Evolutionary conservation across 495 filamentous ascomycete species (phyloP).

Genomic region (Filosporella fistucella): DNA sequence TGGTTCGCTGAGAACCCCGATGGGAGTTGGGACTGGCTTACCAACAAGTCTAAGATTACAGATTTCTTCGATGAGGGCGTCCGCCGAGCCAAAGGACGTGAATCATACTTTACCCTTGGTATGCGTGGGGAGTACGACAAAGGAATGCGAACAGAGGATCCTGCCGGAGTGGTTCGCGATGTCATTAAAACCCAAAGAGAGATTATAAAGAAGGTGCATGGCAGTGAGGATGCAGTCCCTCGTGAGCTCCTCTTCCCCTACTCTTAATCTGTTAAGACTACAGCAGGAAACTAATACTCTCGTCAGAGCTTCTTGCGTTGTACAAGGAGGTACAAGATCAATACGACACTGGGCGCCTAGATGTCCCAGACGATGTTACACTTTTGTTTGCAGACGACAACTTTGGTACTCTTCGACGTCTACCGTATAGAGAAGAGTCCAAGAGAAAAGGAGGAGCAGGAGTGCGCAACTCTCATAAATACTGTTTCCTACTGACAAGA

Average conservation of each 20-base stretch:
- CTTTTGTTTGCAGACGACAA: slow-evolving; percentile 74
- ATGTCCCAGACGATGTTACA: slow-evolving; percentile 66
- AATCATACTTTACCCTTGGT: slow-evolving; percentile 60
- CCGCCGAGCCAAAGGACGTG: slow-evolving; percentile 55
- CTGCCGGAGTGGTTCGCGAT: slow-evolving; percentile 43
- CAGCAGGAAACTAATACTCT: slow-evolving; percentile 26
- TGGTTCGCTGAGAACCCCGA: slow-evolving; percentile 45
- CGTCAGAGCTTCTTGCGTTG: slow-evolving; percentile 62
- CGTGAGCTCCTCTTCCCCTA: no score
- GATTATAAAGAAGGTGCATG: slow-evolving; percentile 50
- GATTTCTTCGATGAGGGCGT: slow-evolving; percentile 63
- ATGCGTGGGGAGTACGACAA: slow-evolving; percentile 69
- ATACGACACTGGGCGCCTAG: slow-evolving; percentile 51
- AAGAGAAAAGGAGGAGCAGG: slow-evolving; percentile 58
- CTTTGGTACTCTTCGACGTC: slow-evolving; percentile 62
- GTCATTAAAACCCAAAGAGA: slow-evolving; percentile 54
- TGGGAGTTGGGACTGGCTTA: slow-evolving; percentile 60
- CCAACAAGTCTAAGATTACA: slow-evolving; percentile 58
- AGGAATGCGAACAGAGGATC: slow-evolving; percentile 49
- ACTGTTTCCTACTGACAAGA: neutral
- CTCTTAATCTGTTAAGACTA: neutral
- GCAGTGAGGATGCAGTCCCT: slow-evolving; percentile 32
- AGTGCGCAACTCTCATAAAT: slow-evolving; percentile 28
- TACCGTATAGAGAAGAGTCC: slow-evolving; percentile 57
- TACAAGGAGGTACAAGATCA: slow-evolving; percentile 69